Evolutionary conservation across 2,329 filamentous ascomycete genomes (phyloP).

Genomic region (Beauveria sp.): DNA sequence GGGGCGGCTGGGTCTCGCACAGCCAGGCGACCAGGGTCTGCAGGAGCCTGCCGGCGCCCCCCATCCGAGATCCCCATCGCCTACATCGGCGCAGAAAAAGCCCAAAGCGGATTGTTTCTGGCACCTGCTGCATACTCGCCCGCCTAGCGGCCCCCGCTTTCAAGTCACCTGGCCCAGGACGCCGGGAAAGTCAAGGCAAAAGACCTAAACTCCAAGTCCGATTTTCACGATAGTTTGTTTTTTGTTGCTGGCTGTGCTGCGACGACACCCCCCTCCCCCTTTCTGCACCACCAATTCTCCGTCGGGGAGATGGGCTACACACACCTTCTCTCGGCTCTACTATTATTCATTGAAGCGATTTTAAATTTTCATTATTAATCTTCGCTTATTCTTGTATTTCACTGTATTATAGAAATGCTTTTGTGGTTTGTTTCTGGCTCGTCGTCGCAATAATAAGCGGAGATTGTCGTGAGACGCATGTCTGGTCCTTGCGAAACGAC

Average conservation of each 20-base stretch:
- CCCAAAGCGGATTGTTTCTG: constrained; percentile 5
- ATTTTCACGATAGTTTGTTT: constrained; percentile 9
- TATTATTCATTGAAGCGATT: not conserved
- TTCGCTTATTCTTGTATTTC: not conserved
- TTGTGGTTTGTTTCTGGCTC: too few relatives aligned
- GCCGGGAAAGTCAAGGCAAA: constrained; percentile 4
- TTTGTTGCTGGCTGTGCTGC: not conserved
- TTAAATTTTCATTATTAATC: not conserved
- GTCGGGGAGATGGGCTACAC: not conserved
- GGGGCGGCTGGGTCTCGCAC: not conserved
- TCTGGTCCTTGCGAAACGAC: not conserved
- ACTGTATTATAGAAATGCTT: not conserved
- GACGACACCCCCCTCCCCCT: not conserved
- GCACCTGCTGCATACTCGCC: constrained; percentile 7
- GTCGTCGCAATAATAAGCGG: not conserved
- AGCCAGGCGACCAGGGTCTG: not conserved
- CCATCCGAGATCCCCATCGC: constrained; percentile 10
- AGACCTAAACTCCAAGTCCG: constrained; percentile 9
- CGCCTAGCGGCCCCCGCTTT: not conserved
- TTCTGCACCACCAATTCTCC: not conserved
- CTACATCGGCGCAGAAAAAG: constrained; percentile 9
- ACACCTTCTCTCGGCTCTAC: not conserved
- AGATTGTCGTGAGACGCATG: not conserved
- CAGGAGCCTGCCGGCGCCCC: not conserved
- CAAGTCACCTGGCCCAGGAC: constrained; percentile 7